A percentile compares a stretch with the other conserved stretches of the same genome.
Conservation (phyloP, 2,329 filamentous ascomycete genomes). For the Fusarium miscanthi region DNA sequence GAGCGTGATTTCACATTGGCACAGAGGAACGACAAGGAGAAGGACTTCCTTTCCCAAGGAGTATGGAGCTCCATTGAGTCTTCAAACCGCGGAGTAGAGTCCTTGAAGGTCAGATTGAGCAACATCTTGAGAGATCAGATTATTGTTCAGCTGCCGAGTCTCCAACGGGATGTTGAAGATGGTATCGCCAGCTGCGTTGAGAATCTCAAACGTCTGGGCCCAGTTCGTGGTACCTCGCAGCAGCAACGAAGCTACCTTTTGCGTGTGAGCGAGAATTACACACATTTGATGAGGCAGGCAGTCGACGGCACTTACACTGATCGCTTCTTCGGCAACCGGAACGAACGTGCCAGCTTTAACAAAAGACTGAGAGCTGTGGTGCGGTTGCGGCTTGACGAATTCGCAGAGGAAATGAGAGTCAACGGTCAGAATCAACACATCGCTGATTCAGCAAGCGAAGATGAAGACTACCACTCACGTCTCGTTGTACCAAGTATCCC, state of each 20-base stretch:
- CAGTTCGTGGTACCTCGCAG: conserved; percentile 54
- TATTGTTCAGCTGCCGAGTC: conserved; percentile 55
- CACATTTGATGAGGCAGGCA: conserved; percentile 57
- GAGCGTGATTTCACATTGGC: conserved; percentile 42
- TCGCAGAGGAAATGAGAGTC: neutral
- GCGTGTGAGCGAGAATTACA: neutral
- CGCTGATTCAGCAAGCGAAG: neutral
- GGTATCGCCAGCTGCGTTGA: conserved; percentile 55
- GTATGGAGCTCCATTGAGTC: conserved; percentile 52
- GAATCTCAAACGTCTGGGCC: conserved; percentile 60
- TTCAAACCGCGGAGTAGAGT: conserved; percentile 58
- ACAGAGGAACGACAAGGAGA: conserved; percentile 55
- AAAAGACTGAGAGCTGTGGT: neutral
- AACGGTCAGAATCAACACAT: neutral
- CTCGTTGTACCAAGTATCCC: neutral
- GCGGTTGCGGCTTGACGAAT: neutral
- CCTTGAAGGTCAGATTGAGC: conserved; percentile 62
- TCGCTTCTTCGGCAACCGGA: conserved; percentile 42
- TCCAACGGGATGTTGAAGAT: conserved; percentile 35
- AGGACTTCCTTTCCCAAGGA: conserved; percentile 56
- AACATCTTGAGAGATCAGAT: conserved; percentile 62
- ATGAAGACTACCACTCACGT: neutral
- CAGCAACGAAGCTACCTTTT: conserved; percentile 62
- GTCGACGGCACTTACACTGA: conserved; percentile 64
- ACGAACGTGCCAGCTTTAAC: rapidly evolving